These are phyloP conservation scores for Tillandsia leiboldiana DNA, from an alignment of 176 grass and related monocot genomes.

Conservation along the genomic window DNA sequence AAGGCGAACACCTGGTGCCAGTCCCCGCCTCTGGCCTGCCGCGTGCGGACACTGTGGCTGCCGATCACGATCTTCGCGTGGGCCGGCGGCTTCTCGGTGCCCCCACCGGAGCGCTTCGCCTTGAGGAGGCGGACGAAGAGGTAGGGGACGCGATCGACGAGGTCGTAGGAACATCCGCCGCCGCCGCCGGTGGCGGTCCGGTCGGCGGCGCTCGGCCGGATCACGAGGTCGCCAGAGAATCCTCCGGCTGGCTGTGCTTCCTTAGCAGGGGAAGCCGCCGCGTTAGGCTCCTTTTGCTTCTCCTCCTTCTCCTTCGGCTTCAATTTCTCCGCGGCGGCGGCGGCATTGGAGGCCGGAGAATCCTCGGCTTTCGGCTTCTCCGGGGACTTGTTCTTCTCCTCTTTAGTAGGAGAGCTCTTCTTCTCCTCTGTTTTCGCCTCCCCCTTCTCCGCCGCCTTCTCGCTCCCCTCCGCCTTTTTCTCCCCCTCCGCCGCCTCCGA, in stretches of 20 bases:
- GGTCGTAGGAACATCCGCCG: slow-evolving; percentile 46
- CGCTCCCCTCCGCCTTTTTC: slow-evolving; percentile 17
- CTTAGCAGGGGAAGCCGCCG: slow-evolving; percentile 46
- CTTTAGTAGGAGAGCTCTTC: slow-evolving; percentile 4
- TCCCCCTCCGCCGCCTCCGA: slow-evolving; percentile 9
- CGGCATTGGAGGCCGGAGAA: too few relatives aligned
- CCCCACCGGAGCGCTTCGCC: slow-evolving; percentile 45
- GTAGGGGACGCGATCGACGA: slow-evolving; percentile 76
- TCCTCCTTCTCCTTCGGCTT: slow-evolving; percentile 33
- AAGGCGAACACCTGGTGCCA: slow-evolving; percentile 98
- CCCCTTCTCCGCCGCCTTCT: slow-evolving; percentile 23
- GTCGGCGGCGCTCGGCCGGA: slow-evolving; percentile 34
- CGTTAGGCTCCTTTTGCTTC: slow-evolving; percentile 25
- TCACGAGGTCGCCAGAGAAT: slow-evolving; percentile 58
- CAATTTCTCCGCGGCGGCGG: slow-evolving; percentile 1
- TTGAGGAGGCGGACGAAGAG: slow-evolving; percentile 94
- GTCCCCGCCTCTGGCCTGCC: slow-evolving; percentile 34
- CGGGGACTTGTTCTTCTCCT: slow-evolving; percentile 17
- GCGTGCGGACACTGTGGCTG: slow-evolving; percentile 61
- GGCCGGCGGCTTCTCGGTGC: slow-evolving; percentile 14
- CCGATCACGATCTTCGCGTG: slow-evolving; percentile 72
- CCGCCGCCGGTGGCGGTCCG: slow-evolving; percentile 39
- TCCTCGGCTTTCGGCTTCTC: slow-evolving; percentile 16
- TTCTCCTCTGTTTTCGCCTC: slow-evolving; percentile 44
- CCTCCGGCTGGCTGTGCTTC: slow-evolving; percentile 29